Evolutionary conservation across 2,329 filamentous ascomycete genomes (phyloP).

Genomic region (Diaporthe nobilis): DNA sequence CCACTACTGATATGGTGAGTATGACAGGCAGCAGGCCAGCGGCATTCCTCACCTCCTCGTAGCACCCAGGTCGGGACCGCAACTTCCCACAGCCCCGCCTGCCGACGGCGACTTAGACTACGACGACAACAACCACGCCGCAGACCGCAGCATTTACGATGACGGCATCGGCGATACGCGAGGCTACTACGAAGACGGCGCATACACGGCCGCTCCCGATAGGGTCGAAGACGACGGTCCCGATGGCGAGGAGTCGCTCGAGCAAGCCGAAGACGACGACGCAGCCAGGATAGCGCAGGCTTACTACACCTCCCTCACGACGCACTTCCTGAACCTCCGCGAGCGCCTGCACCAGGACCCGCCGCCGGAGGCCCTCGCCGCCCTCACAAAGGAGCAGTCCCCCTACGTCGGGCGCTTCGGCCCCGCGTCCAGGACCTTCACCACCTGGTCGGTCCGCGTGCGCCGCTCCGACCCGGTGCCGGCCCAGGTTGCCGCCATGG

Average conservation of each 20-base stretch:
- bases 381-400: constrained; percentile 54
- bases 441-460: constrained; percentile 67
- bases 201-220: constrained; percentile 77
- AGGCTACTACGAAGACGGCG: constrained; percentile 83
- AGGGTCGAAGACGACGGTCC: constrained; percentile 47
- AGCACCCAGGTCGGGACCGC: constrained; percentile 70
- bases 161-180: constrained; percentile 66
- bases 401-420: constrained; percentile 67
- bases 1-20: constrained; percentile 66
- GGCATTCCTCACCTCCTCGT: constrained; percentile 80
- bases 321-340: constrained; percentile 77
- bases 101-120: constrained; percentile 47
- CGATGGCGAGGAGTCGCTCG: constrained; percentile 47
- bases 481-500: constrained; percentile 73
- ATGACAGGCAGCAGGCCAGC: constrained; percentile 79
- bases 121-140: constrained; percentile 48
- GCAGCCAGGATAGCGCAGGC: constrained; percentile 66
- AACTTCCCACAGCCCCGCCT: constrained; percentile 59
- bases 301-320: constrained; percentile 77
- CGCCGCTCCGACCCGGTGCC: constrained; percentile 69
- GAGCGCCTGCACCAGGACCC: constrained; percentile 69
- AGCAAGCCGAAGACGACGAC: constrained; percentile 49
- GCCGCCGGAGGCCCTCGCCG: constrained; percentile 64
- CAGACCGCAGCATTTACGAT: constrained; percentile 62
- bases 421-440: constrained; percentile 62